Evolutionary conservation across 2,329 filamentous ascomycete genomes (phyloP).

Genomic region (Fusarium humuli): DNA sequence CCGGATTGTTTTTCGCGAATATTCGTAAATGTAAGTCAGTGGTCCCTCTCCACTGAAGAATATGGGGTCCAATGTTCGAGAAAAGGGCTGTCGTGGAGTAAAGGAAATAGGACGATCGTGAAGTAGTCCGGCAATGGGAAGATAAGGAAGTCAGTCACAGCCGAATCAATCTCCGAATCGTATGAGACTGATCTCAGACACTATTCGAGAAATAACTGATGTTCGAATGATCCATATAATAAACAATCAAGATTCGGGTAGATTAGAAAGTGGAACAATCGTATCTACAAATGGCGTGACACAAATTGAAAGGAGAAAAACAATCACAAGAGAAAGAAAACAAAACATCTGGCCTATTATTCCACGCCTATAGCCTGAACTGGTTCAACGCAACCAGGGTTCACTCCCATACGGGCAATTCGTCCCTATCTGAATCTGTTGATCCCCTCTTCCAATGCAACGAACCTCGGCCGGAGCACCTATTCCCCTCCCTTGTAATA

Average conservation of each 20-base stretch:
- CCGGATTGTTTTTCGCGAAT: constrained; percentile 14
- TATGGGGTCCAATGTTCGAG: background rate
- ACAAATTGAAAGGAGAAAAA: background rate
- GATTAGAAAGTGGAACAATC: background rate
- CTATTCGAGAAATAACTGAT: background rate
- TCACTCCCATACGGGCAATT: background rate
- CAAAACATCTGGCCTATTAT: background rate
- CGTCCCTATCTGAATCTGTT: constrained; percentile 7
- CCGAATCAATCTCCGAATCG: background rate
- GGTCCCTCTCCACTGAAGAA: constrained; percentile 6
- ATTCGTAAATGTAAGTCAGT: constrained; percentile 12
- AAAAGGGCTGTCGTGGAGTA: background rate
- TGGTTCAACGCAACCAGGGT: constrained; percentile 6
- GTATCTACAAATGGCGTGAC: background rate
- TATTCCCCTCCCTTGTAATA: constrained; percentile 16
- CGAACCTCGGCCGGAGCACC: constrained; percentile 22
- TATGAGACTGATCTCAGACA: no score
- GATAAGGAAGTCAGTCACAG: no score
- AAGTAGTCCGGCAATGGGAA: background rate
- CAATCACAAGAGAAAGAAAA: background rate
- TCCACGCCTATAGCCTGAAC: constrained; percentile 11
- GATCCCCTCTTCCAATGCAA: constrained; percentile 26
- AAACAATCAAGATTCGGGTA: background rate
- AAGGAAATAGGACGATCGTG: background rate
- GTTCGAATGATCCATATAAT: background rate